These are phyloP conservation scores for Nicotiana tabacum DNA, from an alignment of 257 asterid genomes.

Conservation along the genomic window DNA sequence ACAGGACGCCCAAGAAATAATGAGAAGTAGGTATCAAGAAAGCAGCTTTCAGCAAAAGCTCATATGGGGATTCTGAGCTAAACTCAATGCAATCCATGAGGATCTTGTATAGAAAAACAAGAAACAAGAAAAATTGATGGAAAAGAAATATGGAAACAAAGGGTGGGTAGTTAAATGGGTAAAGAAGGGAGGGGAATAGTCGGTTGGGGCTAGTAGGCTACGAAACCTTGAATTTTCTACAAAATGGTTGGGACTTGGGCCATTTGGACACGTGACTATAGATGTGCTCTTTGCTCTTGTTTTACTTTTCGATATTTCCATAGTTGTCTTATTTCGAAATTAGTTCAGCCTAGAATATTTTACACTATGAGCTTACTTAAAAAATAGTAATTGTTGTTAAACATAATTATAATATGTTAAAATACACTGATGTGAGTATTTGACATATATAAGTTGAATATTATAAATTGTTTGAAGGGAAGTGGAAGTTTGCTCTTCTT, in stretches of 20 bases:
- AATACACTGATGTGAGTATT: no score
- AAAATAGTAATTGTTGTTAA: no score
- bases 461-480: no score
- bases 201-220: not conserved
- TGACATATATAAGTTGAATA: no score
- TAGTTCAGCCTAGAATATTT: not conserved
- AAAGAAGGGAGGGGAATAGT: not conserved
- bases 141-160: not conserved
- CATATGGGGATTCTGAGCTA: conserved; percentile 39
- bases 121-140: not conserved
- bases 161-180: not conserved
- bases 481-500: no score
- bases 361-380: no score
- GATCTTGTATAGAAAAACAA: not conserved
- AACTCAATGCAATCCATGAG: conserved; percentile 32
- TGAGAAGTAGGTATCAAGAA: conserved; percentile 44
- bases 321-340: not conserved
- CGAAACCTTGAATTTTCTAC: not conserved
- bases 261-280: not conserved
- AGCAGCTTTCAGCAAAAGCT: conserved; percentile 43
- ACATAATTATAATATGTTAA: no score
- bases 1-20: conserved; percentile 34
- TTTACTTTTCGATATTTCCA: not conserved
- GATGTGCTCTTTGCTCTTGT: not conserved
- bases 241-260: not conserved